Percentiles rank a stretch among this genome's conserved stretches.
Evolutionary conservation across 495 filamentous ascomycete genomes (phyloP).

Genomic region (Penicillium macrosclerotiorum): DNA sequence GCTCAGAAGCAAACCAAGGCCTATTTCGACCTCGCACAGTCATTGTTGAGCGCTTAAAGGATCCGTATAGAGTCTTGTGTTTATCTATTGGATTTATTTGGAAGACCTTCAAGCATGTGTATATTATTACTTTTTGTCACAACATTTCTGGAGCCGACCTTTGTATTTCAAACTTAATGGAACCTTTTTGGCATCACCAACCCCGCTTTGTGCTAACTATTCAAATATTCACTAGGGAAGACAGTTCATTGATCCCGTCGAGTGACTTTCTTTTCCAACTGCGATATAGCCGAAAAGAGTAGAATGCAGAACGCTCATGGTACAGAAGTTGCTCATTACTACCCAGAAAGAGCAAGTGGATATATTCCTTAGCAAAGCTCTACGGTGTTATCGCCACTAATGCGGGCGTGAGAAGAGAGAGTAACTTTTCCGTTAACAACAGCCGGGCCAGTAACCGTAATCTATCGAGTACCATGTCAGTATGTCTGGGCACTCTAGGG

Average conservation of each 20-base stretch:
- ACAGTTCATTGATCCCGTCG: background rate
- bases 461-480: constrained; percentile 20
- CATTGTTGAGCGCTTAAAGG: too few relatives aligned
- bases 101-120: constrained; percentile 14
- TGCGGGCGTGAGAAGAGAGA: constrained; percentile 30
- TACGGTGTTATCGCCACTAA: constrained; percentile 43
- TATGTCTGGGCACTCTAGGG: too few relatives aligned
- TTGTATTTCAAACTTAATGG: constrained; percentile 22
- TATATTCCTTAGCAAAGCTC: constrained; percentile 20
- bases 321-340: background rate
- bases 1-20: too few relatives aligned
- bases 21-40: too few relatives aligned
- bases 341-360: background rate
- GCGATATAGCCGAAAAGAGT: background rate
- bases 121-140: constrained; percentile 27
- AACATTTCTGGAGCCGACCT: constrained; percentile 20
- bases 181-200: constrained; percentile 4
- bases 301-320: background rate
- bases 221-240: too few relatives aligned
- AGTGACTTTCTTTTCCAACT: background rate
- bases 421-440: constrained; percentile 33
- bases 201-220: background rate
- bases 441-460: constrained; percentile 40
- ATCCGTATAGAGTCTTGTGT: too few relatives aligned
- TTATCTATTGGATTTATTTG: too few relatives aligned